Base-by-base conservation (phyloP, 345 rosid genomes). In the Eucalyptus sp. region DNA sequence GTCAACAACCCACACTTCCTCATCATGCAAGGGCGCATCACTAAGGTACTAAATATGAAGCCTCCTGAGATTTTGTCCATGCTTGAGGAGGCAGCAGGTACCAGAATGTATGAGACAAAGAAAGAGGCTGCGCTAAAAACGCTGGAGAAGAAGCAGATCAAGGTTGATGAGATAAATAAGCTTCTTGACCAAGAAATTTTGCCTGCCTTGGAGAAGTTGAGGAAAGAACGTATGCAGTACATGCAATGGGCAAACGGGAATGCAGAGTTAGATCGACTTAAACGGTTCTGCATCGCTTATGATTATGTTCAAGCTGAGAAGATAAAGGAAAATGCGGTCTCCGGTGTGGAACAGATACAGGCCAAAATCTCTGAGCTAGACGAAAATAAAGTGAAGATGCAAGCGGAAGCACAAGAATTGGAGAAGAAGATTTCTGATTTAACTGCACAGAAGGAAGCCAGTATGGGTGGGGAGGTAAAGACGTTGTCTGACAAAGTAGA, bases 11-110 rank as follows among this genome's bases (percentile, higher is more conserved):
- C 99, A 1, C 99, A 98, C 90, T 98, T 98, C 90, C 99, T 98
- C 87, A 98, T 98, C n/a, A 98, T 98, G 99, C 99, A 98, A 96
- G 99, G 99, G 58, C 96, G 99, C 50, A 98, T 98, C 91, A 97
- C 99, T 43, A 98, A 98, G 93, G 99, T 98, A 33, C 89, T 98
- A 80, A 97, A 98, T 88, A 98, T 98, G 99, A 98, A 98, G 91
- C 99, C 99, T 56, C 99, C 99, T 1, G 99, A 97, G 95, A 98
- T 96, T 54, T 88, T 97, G 58, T 98, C 99, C 24, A 98, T 98
- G 99, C 98, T 98, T 37, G 99, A 98, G 92, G 99, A 98, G 96
- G 99, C 99, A 89, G 99, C 99, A 71, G 99, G 99, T 62, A 98
- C 99, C 18, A 94, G 99, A 92, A 98, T 98, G 99, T 98, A 98